Base-by-base conservation (phyloP, 352 stramenopile genomes). In the Pythium oligandrum region DNA sequence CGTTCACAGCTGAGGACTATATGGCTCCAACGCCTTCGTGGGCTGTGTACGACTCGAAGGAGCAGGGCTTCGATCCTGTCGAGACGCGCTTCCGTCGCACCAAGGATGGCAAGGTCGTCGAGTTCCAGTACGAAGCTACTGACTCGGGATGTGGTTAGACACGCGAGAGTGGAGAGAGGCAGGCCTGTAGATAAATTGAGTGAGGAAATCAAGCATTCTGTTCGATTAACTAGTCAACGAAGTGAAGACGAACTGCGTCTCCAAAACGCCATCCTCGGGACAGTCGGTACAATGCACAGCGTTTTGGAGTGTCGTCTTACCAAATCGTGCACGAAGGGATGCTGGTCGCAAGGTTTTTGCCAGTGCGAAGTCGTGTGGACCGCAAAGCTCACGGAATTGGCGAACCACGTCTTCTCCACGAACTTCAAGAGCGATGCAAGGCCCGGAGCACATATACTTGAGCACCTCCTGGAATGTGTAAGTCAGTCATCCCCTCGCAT, bases 61-160 rank as follows among this genome's bases (percentile, higher is more conserved):
- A 99, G 65, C 83, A 97, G 61, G 97, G 97, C 1, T 99, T 99
- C 56, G 96, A 99, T 75, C 97, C 97, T 3, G 83, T 93, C 12
- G 97, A 99, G 59, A 96, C 73, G 26, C 86, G 89, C 32, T 95
- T 93, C 70, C 79, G 82, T 40, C 82, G 84, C 57, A 85, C 84
- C 33, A 94, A 91, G 63, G 80, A 94, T 59, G 84, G 84, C 48
- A 94, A 92, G 56, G 78, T 94, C 31, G 78, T 90, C 57, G 79
- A 94, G 66, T 88, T 90, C 35, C 65, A 78, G 48, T 94, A 93
- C 65, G 68, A 88, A 56, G 84, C 80, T 33, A 91, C 80, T 5
- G 83, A 91, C 63, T 93, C 83, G 17, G 83, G 80, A 51, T 93
- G 83, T 57, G 83, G 83, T 11, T 93, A 88, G 74, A 48, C 39